These are phyloP conservation scores for Quillaja saponaria DNA, from an alignment of 306 rosid genomes.

Conservation along the genomic window DNA sequence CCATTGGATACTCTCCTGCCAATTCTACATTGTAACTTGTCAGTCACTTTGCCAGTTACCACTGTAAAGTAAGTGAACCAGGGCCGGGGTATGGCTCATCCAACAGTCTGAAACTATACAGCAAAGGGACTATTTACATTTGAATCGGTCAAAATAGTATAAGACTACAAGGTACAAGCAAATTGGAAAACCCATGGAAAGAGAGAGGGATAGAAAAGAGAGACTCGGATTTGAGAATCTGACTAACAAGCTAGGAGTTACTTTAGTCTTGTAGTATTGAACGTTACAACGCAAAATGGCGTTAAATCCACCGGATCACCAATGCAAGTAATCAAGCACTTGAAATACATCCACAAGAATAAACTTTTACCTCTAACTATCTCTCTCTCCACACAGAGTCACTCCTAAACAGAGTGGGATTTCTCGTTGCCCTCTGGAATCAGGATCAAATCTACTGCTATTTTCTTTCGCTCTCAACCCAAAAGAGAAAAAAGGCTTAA, in stretches of 20 bases:
- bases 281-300: constrained; percentile 1
- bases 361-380: background rate
- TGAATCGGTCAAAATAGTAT: constrained; percentile 12
- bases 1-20: too few species aligned
- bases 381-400: constrained; percentile 9
- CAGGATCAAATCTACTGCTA: background rate
- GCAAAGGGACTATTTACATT: constrained; percentile 15
- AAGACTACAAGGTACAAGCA: background rate
- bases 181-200: constrained; percentile 33
- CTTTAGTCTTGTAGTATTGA: too few species aligned
- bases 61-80: background rate
- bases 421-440: too few species aligned
- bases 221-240: background rate
- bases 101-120: constrained; percentile 23
- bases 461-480: constrained; percentile 1
- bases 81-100: constrained; percentile 39
- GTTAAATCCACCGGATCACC: background rate
- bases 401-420: too few species aligned
- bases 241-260: background rate
- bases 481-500: constrained; percentile 10
- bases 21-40: background rate
- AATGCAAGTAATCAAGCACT: constrained; percentile 35
- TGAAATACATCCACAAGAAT: constrained; percentile 10
- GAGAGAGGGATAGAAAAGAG: background rate
- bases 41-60: constrained; percentile 17